Conservation (phyloP, 306 rosid genomes). For the Lotus japonicus region DNA sequence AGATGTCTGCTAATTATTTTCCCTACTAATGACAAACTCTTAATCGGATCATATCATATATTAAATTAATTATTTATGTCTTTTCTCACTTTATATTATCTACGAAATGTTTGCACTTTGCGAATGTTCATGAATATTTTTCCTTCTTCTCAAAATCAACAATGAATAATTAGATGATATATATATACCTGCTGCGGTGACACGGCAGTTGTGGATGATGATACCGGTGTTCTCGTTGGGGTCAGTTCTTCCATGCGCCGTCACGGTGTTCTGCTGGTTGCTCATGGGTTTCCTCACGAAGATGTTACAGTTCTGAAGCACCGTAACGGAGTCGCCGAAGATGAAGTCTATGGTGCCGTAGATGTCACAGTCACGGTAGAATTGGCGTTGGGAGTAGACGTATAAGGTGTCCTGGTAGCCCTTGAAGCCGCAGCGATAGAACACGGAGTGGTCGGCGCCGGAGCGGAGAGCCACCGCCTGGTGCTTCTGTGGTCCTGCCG, state of each 20-base stretch:
- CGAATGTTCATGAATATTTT: no score
- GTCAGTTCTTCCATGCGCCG: slow-evolving; percentile 64
- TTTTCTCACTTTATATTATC: no score
- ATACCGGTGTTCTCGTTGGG: slow-evolving; percentile 75
- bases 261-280: slow-evolving; percentile 48
- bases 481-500: slow-evolving; percentile 65
- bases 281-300: slow-evolving; percentile 41
- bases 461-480: slow-evolving; percentile 82
- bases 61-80: no score
- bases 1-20: no score
- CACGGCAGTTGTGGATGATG: slow-evolving; percentile 38
- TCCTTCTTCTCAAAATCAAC: no score
- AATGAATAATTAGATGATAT: no score
- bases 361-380: slow-evolving; percentile 74
- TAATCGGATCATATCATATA: no score
- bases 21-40: no score
- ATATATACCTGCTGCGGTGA: slow-evolving; percentile 23
- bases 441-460: slow-evolving; percentile 54
- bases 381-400: slow-evolving; percentile 59
- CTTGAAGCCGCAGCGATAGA: slow-evolving; percentile 64
- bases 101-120: no score
- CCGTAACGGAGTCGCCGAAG: slow-evolving; percentile 45
- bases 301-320: slow-evolving; percentile 69
- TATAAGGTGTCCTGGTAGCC: slow-evolving; percentile 85
- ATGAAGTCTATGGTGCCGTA: slow-evolving; percentile 81